Evolutionary conservation across 2,329 filamentous ascomycete genomes (phyloP), one percentile per base, ranked within the genome.

Genomic region (Sclerotinia glacialis): DNA sequence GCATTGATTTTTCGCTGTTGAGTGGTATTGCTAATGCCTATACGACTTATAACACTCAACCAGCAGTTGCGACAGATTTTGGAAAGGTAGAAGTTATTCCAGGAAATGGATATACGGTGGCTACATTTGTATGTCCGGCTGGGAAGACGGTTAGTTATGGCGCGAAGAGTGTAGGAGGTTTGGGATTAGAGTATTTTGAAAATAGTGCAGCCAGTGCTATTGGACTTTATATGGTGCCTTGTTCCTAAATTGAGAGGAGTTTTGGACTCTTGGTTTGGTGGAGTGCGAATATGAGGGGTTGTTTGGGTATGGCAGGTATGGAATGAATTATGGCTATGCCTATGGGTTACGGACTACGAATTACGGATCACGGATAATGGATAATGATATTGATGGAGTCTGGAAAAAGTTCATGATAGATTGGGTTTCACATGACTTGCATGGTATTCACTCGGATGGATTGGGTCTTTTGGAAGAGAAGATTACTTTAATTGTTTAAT

Each of bases 151-250:
- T 89, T 21, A 78, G 77, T 3, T 84, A 82, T 71, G 78, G 84
- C 78, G 80, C 89, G 71, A 80, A 78, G 58, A 78, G 80, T 59
- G 78, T 78, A 7, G 83, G 82, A 3, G 78, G 78, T 69, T 85
- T 85, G 50, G 74, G 79, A 53, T 76, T 90, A 50, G 77, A 83
- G 64, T 90, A 83, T 77, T 88, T 89, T 78, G 82, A 91, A 77
- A 86, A 90, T 74, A 88, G 79, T 72, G 88, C 87, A 71, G 78
- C 78, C 2, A 77, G 76, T 52, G 78, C 79, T 23, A 74, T 80
- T 63, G 79, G 79, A 11, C 67, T 80, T 68, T 80, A 76, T 69
- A 76, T 80, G 42, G 71, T 70, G 8, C 26, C 59, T 26, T 72
- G 69, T 46, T 37, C 44, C n/a, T 66, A 53, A 53, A 9, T 26